Conservation (phyloP, 441 rosid genomes). For the Brassica balearica region DNA sequence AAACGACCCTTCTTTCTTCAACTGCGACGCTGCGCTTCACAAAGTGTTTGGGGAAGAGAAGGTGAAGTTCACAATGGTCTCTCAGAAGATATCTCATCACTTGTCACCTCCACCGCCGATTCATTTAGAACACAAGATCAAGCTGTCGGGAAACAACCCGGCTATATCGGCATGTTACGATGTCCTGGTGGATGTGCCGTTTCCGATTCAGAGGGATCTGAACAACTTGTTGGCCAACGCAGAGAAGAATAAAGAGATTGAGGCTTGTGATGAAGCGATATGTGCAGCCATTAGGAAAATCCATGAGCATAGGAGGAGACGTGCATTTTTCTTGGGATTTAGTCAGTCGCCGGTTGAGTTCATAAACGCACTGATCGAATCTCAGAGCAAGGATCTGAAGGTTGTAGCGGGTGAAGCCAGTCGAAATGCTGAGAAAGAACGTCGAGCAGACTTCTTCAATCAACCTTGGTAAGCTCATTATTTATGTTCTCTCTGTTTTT, state of each 20-base stretch:
- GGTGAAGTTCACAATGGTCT: slow-evolving; percentile 78
- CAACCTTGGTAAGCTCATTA: slow-evolving; percentile 86
- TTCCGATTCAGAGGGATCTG: slow-evolving; percentile 88
- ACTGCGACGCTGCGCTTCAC: slow-evolving; percentile 86
- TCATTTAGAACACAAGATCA: slow-evolving; percentile 87
- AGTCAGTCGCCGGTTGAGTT: slow-evolving; percentile 98
- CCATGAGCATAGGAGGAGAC: slow-evolving; percentile 87
- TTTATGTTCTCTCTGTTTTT: background rate
- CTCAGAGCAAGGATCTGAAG: slow-evolving; percentile 92
- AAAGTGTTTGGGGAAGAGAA: slow-evolving; percentile 92
- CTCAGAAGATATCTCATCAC: slow-evolving; percentile 85
- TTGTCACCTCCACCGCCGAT: slow-evolving; percentile 82
- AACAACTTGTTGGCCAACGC: slow-evolving; percentile 77
- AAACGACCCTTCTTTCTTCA: slow-evolving; percentile 83
- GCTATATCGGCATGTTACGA: slow-evolving; percentile 90
- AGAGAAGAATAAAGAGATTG: slow-evolving; percentile 93
- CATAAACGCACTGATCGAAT: slow-evolving; percentile 83
- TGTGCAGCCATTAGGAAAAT: slow-evolving; percentile 87
- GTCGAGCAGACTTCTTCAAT: slow-evolving; percentile 86
- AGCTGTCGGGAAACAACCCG: slow-evolving; percentile 89
- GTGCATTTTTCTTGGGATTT: slow-evolving; percentile 95
- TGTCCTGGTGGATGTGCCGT: slow-evolving; percentile 88
- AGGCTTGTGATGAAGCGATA: slow-evolving; percentile 88
- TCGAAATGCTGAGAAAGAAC: slow-evolving; percentile 87
- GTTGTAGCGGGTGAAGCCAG: slow-evolving; percentile 84